Conservation (phyloP, 176 grass and related monocot genomes). For the Musa schizocarpa region DNA sequence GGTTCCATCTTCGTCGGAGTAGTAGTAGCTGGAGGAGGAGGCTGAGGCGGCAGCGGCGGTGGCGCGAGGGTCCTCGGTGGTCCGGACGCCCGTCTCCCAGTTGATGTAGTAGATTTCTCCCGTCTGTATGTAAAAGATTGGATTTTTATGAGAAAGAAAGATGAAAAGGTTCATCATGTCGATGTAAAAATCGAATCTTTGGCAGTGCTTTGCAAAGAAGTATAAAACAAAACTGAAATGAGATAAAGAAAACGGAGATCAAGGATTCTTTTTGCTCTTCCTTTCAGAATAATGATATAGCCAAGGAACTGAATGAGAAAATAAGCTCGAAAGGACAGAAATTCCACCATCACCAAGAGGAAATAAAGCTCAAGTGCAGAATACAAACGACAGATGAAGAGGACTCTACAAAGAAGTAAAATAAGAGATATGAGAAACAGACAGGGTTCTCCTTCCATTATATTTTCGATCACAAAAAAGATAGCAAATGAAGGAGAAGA, state of each 20-base stretch:
- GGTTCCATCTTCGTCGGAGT: background rate
- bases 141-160: background rate
- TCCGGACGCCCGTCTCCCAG: conserved; percentile 77
- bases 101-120: conserved; percentile 96
- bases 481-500: too few species aligned
- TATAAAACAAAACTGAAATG: too few species aligned
- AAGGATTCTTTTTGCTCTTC: background rate
- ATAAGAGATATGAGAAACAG: too few species aligned
- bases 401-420: background rate
- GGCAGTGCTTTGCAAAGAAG: background rate
- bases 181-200: conserved; percentile 3
- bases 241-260: background rate
- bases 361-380: background rate
- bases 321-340: background rate
- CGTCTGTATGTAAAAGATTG: conserved; percentile 37
- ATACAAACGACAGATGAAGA: background rate
- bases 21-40: conserved; percentile 25
- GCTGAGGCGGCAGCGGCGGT: conserved; percentile 11
- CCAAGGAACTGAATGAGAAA: background rate
- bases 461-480: too few species aligned
- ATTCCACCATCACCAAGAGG: background rate
- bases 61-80: conserved; percentile 47
- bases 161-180: background rate
- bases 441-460: too few species aligned
- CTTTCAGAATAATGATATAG: background rate